phyloP scores from a whole-genome alignment of 345 rosid species.

The Eucalyptus polyanthemos region DNA sequence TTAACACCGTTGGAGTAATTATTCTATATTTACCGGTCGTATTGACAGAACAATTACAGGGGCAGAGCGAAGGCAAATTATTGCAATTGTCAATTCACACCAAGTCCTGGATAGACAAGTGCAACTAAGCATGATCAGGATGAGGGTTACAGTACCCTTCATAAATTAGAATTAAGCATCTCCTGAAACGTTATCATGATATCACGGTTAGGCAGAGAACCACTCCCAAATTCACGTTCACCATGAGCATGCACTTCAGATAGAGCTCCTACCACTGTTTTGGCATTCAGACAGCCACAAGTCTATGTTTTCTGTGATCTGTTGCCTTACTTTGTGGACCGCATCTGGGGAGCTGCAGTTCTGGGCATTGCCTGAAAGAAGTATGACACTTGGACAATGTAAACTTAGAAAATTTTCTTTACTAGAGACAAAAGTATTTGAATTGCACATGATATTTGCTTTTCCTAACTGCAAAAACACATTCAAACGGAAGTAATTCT shows the following conservation, averaged over 20 bases:
- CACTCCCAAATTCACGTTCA: neutral
- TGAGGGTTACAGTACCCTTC: neutral
- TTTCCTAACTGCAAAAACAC: neutral
- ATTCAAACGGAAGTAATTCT: neutral
- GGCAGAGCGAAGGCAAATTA: neutral
- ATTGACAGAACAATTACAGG: neutral
- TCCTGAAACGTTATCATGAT: neutral
- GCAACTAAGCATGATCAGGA: neutral
- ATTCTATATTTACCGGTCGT: neutral
- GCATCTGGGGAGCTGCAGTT: slow-evolving; percentile 84
- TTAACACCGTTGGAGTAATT: neutral
- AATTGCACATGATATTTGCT: neutral
- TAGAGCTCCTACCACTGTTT: slow-evolving; percentile 13
- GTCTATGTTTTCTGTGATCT: slow-evolving; percentile 68
- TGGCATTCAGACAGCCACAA: slow-evolving; percentile 88
- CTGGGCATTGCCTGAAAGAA: slow-evolving; percentile 48
- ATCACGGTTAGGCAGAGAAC: neutral
- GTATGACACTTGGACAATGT: neutral
- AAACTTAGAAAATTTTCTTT: neutral
- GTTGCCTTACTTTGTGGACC: slow-evolving; percentile 73
- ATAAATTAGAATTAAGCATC: neutral
- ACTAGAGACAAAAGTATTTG: neutral
- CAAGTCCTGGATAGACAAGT: neutral
- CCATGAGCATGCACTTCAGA: neutral
- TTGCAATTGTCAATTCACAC: neutral